Base-by-base conservation (phyloP, 257 asterid species). In the Coffea canephora region DNA sequence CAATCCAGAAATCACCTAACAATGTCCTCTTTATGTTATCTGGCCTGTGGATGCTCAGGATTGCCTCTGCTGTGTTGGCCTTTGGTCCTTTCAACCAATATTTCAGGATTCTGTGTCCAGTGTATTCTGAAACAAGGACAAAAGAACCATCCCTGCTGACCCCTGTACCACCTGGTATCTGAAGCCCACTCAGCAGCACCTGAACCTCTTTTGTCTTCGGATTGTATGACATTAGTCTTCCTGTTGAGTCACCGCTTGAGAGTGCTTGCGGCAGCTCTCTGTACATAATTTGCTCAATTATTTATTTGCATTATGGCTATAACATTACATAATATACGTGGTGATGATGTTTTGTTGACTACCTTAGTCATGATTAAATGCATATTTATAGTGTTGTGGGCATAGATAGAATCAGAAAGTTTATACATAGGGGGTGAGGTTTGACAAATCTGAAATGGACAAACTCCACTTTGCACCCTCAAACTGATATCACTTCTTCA, bases 161-260 rank as follows among this genome's bases (percentile, higher is more conserved):
- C 2, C 55, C 69, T 6, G 39, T 13, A 11, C 69, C 69, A 8
- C 69, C 81, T 0, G 69, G 75, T 2, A 41, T 57, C 5, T 21
- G n/a, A 69, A 78, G 54, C 8, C 50, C 69, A n/a, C 46, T 41
- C 27, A 78, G 39, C 50, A 50, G 25, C 75, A 39, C 69, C 16
- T 55, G 52, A 25, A 68, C 75, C 69, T 69, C 76, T 1, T 11
- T 43, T 12, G 81, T 68, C 15, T 10, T 52, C 5, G 75, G 75
- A 69, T 78, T 57, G 64, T 34, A 78, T 19, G 81, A 78, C 64
- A 78, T 70, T 3, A 78, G 11, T 54, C 81, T 78, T 36, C 81
- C 69, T 31, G 69, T 78, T 4, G 49, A 25, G 55, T 78, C 75
- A 11, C 75, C 39, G 36, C 27, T 55, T 9, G 43, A 18, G 19